Base-by-base conservation (phyloP, 2,329 filamentous ascomycete genomes). In the Talaromyces verruculosus region DNA sequence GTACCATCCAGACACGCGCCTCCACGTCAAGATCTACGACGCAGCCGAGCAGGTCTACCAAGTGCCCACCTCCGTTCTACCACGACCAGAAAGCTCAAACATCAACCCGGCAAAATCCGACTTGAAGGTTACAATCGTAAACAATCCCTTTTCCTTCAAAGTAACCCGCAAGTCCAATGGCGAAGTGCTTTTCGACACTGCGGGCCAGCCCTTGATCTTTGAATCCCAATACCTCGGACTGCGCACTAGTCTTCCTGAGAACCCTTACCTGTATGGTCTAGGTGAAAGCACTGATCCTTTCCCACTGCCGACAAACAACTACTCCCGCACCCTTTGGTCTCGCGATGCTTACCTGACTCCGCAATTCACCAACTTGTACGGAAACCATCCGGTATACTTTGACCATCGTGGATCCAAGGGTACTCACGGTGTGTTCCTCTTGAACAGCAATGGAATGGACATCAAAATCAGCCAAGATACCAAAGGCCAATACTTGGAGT, bases 381-480 rank as follows among this genome's bases (percentile, higher is more conserved):
- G 90, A 3, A 86, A 85, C 60, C 90, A 93, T 69, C 90, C 90
- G 0, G 80, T 92, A n/a, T 92, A 92, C 78, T 87, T 89, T 69
- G 90, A 93, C 66, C 88, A 91, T 73, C 84, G 91, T 22, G 82
- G 83, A 6, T 73, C 78, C 30, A 73, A 64, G 79, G 87, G 72
- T 78, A 88, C 67, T 74, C 91, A 79, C 83, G 89, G 78, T 19
- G 90, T 91, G 2, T 89, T 91, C 73, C 79, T 92, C 28, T 77
- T 90, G 69, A 92, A 91, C 76, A 89, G 87, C 13, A 89, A 91
- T 71, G 90, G 87, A 39, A 93, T 93, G 88, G 90, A 93, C 67
- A 83, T 93, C 74, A 89, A 89, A 70, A 88, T 93, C 75, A 85
- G 92, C 74, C 85, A 87, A 68, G 85, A 85, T 1, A 77, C 81